Evolutionary conservation across 148 eudicot species (phyloP), one percentile per base, ranked within the genome.

Genomic region (Mesembryanthemum crystallinum): DNA sequence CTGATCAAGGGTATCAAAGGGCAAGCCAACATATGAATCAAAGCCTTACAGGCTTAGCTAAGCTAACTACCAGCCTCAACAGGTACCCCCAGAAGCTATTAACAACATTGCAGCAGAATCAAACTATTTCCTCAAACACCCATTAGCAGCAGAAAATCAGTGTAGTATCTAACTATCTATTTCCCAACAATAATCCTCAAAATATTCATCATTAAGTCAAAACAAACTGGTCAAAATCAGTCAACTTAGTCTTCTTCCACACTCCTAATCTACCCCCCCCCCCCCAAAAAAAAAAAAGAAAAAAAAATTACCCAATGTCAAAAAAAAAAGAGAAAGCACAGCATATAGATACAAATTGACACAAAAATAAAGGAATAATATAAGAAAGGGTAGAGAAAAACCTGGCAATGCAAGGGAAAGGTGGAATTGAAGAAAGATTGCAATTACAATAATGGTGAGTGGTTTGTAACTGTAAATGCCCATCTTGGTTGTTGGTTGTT

Each of bases 341-440:
- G n/a, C n/a, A n/a, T n/a, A n/a, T n/a, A n/a, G n/a, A n/a, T n/a
- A n/a, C 49, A 43, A 18, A 3, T 33, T 42, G 32, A 60, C 3
- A 35, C 17, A 61, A 27, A 35, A 23, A 0, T 0, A 4, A 73
- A 21, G 7, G 28, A 65, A 65, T 15, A 9, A 57, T 39, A 49
- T 11, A n/a, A 21, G 1, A 35, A 12, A 35, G 4, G 29, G 14
- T 25, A 17, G 73, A 42, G 71, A 21, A 75, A 66, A 54, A 81
- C 83, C 83, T 43, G 80, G 24, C 4, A 47, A 59, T 57, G 83
- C 30, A 33, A 43, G 27, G 69, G 69, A 65, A 72, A 76, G 77
- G 1, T 72, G 73, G 52, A 81, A 39, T 24, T 39, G 64, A 66
- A 72, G 57, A 35, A 76, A 81, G 67, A 81, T 43, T 12, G 70